Base-by-base conservation (phyloP, 2,329 filamentous ascomycete genomes). In the Fusarium fujikuroi region DNA sequence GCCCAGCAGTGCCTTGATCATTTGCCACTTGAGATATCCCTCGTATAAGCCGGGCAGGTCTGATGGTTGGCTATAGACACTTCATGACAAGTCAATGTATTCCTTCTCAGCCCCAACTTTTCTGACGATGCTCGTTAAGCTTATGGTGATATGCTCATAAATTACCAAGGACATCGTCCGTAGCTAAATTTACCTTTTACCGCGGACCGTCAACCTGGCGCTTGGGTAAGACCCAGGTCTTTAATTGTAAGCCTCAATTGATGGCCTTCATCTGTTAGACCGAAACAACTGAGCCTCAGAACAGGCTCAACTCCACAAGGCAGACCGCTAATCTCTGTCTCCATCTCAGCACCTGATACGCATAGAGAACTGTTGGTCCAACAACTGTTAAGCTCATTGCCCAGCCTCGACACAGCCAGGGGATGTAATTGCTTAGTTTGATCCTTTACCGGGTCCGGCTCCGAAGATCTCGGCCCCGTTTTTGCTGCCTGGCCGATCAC, bases 381-480 rank as follows among this genome's bases (percentile, higher is more conserved):
- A 34, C 54, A 36, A 49, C 54, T 28, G n/a, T 49, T n/a, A 49
- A 71, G 19, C 30, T 21, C 18, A 25, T 43, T 46, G 40, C 70
- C 56, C 39, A 60, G 71, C 71, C 70, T 47, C 42, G 32, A 54
- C 71, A 74, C 28, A 69, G 70, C 71, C 71, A 19, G n/a, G 40
- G 30, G 28, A 39, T 47, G 19, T 21, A 49, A 52, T 44, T 57
- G 32, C 44, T 40, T 32, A 40, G 43, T 25, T 23, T 21, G 46
- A 44, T 30, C 36, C 36, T 61, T 37, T 28, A 43, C 44, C 66
- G 50, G 66, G 40, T 21, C 43, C 58, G 50, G 63, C 15, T 16
- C 70, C 59, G 70, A 74, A n/a, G 15, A 32, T 15, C 49, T 60
- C 71, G 71, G 71, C 54, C 62, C 70, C 59, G 47, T 57, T n/a